A percentile compares a stretch with the other conserved stretches of the same genome.
These are phyloP conservation scores for Psilocybe sp. DNA, from an alignment of 768 basidiomycete species.

Conservation along the genomic window DNA sequence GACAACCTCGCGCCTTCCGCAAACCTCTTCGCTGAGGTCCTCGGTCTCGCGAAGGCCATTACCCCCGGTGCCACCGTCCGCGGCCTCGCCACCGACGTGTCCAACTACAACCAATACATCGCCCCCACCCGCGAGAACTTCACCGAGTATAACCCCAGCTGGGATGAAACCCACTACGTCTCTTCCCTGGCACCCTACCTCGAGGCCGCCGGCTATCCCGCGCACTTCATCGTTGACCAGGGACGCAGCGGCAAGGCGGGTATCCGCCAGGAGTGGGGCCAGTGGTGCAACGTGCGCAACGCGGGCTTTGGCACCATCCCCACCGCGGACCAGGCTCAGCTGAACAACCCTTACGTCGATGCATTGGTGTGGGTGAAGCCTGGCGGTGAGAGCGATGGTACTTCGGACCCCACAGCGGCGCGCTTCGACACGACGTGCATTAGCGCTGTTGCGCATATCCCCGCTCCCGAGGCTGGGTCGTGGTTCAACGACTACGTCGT, in stretches of 20 bases:
- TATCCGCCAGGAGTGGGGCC: conserved; percentile 17
- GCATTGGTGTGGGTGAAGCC: conserved; percentile 41
- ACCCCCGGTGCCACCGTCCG: conserved; percentile 24
- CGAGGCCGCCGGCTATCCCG: conserved; percentile 24
- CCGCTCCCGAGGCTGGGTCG: conserved; percentile 33
- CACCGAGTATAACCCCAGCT: conserved; percentile 23
- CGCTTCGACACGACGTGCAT: conserved; percentile 29
- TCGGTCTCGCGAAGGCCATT: conserved; percentile 22
- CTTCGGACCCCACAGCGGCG: conserved; percentile 27
- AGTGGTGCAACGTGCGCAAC: conserved; percentile 20
- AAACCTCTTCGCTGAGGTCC: conserved; percentile 25
- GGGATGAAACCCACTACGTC: conserved; percentile 31
- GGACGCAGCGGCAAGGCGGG: conserved; percentile 27
- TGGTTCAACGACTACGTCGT: conserved; percentile 58
- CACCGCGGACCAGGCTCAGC: conserved; percentile 19
- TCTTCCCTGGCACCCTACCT: conserved; percentile 27
- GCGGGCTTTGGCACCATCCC: conserved; percentile 35
- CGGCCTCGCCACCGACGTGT: conserved; percentile 29
- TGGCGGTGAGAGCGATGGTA: conserved; percentile 38
- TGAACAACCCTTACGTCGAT: conserved; percentile 29
- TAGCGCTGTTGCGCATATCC: conserved; percentile 21
- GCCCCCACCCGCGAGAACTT: conserved; percentile 19
- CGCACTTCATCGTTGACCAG: conserved; percentile 36
- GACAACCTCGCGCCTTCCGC: conserved; percentile 28
- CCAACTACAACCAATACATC: conserved; percentile 32